Base-by-base conservation (phyloP, 2,329 filamentous ascomycete species). In the Colletotrichum somersetense region DNA sequence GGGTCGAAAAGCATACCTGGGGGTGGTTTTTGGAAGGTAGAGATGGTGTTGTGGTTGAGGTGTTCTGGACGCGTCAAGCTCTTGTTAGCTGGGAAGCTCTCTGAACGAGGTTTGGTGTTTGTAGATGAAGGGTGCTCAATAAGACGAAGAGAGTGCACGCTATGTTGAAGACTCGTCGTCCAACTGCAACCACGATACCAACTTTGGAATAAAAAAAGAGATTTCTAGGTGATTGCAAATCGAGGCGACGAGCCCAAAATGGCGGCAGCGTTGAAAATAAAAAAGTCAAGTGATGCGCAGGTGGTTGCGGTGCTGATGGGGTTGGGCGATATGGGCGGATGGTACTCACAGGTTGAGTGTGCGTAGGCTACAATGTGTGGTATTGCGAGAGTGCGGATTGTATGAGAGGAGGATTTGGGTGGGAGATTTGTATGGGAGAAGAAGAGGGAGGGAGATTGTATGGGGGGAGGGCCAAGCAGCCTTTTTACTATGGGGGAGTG, bases 401-500 rank as follows among this genome's bases (percentile, higher is more conserved):
- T 87, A 85, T 85, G 84, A 82, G 83, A 85, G 79, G 79, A 80
- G 78, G 81, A 81, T 84, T 87, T 86, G 80, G 83, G 82, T 87
- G 85, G 83, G 83, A 85, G 83, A 84, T 86, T 88, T 89, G 88
- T 89, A 89, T 89, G 87, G 85, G 86, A 88, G 84, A 86, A 83
- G 84, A 82, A 86, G 86, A 87, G 85, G 86, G 83, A 80, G 82
- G 82, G 83, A 83, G 84, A 84, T 81, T 85, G 86, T 87, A 87
- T 85, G 86, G 85, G 85, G 84, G 83, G 83, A 83, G 81, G 82
- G 83, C 83, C 83, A 83, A 83, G 84, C 84, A 84, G 85, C 86
- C 87, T 89, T 90, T 90, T 90, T 89, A 89, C 87, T 89, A 87
- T 87, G 87, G 85, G 85, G 82, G 86, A 86, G 85, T 89, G 87